phyloP scores from a whole-genome alignment of 768 basidiomycete genomes.

The Leccinum arenicola region DNA sequence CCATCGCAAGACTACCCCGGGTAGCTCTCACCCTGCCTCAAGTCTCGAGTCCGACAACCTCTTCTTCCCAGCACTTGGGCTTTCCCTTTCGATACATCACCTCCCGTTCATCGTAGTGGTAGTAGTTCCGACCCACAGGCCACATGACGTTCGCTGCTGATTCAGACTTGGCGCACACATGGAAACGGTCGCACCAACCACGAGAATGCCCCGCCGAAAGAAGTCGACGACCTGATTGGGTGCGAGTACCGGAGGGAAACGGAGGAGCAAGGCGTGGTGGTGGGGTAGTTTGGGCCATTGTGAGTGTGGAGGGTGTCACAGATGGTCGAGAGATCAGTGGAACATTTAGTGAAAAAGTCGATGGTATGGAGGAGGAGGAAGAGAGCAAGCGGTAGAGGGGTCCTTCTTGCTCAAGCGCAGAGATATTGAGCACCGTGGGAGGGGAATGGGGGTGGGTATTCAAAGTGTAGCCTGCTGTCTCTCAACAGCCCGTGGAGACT shows the following conservation, averaged over 20 bases:
- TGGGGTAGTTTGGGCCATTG: slow-evolving; percentile 29
- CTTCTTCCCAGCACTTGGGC: too few species aligned
- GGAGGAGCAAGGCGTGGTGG: slow-evolving; percentile 28
- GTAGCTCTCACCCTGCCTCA: slow-evolving; percentile 4
- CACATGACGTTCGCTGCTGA: neutral
- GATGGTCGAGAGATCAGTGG: slow-evolving; percentile 6
- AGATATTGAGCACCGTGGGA: too few species aligned
- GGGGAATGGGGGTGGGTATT: too few species aligned
- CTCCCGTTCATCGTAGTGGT: neutral
- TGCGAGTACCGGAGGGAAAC: slow-evolving; percentile 19
- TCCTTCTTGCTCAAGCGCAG: slow-evolving; percentile 9
- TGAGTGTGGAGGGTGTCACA: neutral
- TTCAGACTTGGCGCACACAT: neutral
- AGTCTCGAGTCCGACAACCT: too few species aligned
- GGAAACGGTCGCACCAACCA: neutral
- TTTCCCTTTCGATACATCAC: too few species aligned
- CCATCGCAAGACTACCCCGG: slow-evolving; percentile 13
- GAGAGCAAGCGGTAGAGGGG: neutral
- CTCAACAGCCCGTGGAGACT: too few species aligned
- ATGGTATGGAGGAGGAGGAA: neutral
- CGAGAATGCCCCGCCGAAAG: slow-evolving; percentile 23
- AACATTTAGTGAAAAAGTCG: neutral
- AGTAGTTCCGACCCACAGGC: too few species aligned
- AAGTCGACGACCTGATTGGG: slow-evolving; percentile 24
- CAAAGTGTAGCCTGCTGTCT: too few species aligned